A percentile compares a stretch with the other conserved stretches of the same genome.
Conservation (phyloP, 768 basidiomycete species). For the Mrakia gelida region DNA sequence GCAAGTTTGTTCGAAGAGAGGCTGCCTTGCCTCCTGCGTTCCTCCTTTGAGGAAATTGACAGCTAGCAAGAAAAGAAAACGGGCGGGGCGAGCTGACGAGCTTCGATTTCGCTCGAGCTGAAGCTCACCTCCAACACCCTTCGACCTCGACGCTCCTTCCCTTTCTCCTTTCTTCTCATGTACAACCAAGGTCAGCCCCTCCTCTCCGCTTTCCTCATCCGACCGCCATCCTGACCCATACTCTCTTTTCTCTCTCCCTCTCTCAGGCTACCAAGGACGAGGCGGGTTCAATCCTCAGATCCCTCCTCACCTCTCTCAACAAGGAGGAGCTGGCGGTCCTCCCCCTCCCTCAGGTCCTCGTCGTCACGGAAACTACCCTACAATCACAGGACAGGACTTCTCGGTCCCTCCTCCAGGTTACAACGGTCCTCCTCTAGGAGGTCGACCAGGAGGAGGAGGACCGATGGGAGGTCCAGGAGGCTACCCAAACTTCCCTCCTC, state of each 20-base stretch:
- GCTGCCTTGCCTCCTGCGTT: no score
- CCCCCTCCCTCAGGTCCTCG: slow-evolving; percentile 11
- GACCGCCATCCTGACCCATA: not conserved
- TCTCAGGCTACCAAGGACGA: not conserved
- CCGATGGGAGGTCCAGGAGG: slow-evolving; percentile 2
- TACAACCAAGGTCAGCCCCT: slow-evolving; percentile 4
- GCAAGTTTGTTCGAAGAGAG: no score
- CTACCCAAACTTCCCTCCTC: not conserved
- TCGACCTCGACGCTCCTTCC: not conserved
- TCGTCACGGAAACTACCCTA: slow-evolving; percentile 20
- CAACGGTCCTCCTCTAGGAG: slow-evolving; percentile 22
- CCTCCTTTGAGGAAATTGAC: no score
- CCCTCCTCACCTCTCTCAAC: slow-evolving; percentile 7
- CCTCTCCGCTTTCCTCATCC: not conserved
- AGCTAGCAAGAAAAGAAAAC: no score
- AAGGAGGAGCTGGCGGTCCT: not conserved
- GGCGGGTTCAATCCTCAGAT: not conserved
- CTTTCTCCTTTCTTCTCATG: not conserved
- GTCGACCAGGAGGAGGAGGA: no score
- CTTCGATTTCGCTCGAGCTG: not conserved
- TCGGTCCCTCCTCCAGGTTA: slow-evolving; percentile 31
- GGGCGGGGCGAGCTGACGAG: no score
- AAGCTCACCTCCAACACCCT: not conserved
- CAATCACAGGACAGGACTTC: slow-evolving; percentile 22
- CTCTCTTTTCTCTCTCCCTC: not conserved